These are phyloP conservation scores for Theobroma cacao DNA, from an alignment of 345 rosid species.

Conservation along the genomic window DNA sequence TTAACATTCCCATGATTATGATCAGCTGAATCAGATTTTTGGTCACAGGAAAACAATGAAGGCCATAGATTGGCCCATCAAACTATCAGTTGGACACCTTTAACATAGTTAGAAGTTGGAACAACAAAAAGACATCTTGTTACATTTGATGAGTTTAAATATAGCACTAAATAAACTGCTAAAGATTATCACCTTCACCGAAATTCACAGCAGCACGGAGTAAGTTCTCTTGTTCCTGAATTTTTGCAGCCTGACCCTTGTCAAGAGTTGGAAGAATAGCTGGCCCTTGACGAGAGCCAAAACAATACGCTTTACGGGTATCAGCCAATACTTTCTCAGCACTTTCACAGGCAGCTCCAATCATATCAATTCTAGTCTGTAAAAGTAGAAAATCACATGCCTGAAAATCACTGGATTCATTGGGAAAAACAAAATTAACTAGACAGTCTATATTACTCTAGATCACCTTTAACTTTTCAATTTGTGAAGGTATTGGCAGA, in stretches of 20 bases:
- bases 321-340: slow-evolving; percentile 85
- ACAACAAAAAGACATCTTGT: not conserved
- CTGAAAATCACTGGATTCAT: not conserved
- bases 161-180: not conserved
- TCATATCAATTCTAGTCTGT: slow-evolving; percentile 83
- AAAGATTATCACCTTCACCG: slow-evolving; percentile 56
- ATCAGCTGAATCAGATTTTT: not conserved
- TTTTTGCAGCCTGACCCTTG: slow-evolving; percentile 81
- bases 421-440: not conserved
- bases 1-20: not conserved
- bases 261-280: slow-evolving; percentile 79
- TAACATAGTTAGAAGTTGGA: not conserved
- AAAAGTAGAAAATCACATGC: slow-evolving; percentile 16
- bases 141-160: not conserved
- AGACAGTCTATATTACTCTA: not conserved
- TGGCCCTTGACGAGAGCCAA: slow-evolving; percentile 80
- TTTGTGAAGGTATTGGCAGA: slow-evolving; percentile 59
- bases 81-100: not conserved
- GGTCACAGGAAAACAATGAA: not conserved
- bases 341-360: slow-evolving; percentile 90
- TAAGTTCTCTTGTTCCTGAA: slow-evolving; percentile 79
- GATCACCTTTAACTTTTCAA: slow-evolving; percentile 73
- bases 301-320: slow-evolving; percentile 82
- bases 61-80: not conserved
- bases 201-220: slow-evolving; percentile 76